Evolutionary conservation across 2,329 filamentous ascomycete genomes (phyloP), one percentile per base, ranked within the genome.

Genomic region (Clarireedia paspali): DNA sequence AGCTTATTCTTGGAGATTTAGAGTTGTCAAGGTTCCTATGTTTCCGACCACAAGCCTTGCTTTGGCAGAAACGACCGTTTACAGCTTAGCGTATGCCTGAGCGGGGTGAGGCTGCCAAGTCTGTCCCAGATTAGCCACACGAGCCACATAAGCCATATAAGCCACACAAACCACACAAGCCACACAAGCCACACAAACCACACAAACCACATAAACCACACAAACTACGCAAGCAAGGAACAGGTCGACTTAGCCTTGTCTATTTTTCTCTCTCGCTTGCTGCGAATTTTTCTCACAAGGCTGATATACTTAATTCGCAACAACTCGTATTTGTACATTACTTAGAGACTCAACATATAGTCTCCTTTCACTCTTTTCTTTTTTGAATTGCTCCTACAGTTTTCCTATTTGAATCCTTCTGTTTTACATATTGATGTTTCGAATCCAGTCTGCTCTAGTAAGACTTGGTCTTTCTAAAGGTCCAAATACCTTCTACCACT

Each of bases 371-470:
- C 6, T 42, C 39, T 42, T 42, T 20, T 42, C 42, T 23, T 45
- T 15, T 26, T 23, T 24, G 12, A 45, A 24, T 2, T 3, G 6
- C 42, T 26, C 30, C 17, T 24, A 46, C n/a, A 46, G 15, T 9
- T 27, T 10, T 14, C 20, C 15, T 36, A 7, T 6, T 10, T 5
- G 15, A 9, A 48, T 15, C 5, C 10, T 20, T 50, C 6, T n/a
- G 20, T 23, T 39, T 23, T 26, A 50, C 5, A 14, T 14, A 49
- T 64, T 63, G 40, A 65, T 65, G 63, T 64, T 65, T 49, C 62
- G 63, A 49, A n/a, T 59, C 34, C 36, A 40, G 9, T 42, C 24
- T 26, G 24, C 30, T 30, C 26, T 57, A 23, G 56, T 48, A 49
- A 61, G 57, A 60, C 47, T 55, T 42, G 49, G 55, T 38, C 56